Percentiles rank a stretch among this genome's conserved stretches.
Evolutionary conservation across 768 basidiomycete species (phyloP).

Genomic region (Leccinellum albellum): DNA sequence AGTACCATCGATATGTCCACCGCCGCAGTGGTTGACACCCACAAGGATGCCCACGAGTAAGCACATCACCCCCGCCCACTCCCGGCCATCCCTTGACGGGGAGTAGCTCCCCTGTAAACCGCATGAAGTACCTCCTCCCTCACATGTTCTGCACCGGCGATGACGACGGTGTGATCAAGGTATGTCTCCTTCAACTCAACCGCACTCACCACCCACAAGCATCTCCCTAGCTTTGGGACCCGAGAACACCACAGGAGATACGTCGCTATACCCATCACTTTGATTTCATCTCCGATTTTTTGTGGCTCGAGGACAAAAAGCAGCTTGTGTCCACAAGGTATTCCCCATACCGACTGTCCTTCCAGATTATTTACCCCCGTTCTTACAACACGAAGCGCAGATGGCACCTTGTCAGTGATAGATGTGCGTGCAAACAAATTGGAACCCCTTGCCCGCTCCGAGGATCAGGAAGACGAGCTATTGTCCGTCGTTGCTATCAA

Average conservation of each 20-base stretch:
- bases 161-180: conserved; percentile 93
- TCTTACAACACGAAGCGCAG: conserved; percentile 54
- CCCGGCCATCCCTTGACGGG: conserved; percentile 25
- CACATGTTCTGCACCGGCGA: conserved; percentile 83
- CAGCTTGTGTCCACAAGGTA: conserved; percentile 88
- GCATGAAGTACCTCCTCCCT: conserved; percentile 67
- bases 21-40: conserved; percentile 46
- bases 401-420: conserved; percentile 89
- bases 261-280: conserved; percentile 82
- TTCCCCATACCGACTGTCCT: background rate
- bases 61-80: conserved; percentile 24
- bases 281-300: conserved; percentile 91
- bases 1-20: conserved; percentile 69
- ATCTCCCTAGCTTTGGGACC: conserved; percentile 78
- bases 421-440: conserved; percentile 82
- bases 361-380: background rate
- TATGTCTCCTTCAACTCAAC: conserved; percentile 27
- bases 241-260: conserved; percentile 59
- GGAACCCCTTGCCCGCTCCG: conserved; percentile 79
- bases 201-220: background rate
- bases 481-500: conserved; percentile 84
- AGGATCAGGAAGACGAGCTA: conserved; percentile 94
- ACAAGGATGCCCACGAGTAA: conserved; percentile 64
- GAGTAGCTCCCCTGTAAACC: conserved; percentile 78
- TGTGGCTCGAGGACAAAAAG: conserved; percentile 79